Percentiles rank a stretch among this genome's conserved stretches.
phyloP scores from a whole-genome alignment of 805 yeast species.

The Monosporozyma aerobia region DNA sequence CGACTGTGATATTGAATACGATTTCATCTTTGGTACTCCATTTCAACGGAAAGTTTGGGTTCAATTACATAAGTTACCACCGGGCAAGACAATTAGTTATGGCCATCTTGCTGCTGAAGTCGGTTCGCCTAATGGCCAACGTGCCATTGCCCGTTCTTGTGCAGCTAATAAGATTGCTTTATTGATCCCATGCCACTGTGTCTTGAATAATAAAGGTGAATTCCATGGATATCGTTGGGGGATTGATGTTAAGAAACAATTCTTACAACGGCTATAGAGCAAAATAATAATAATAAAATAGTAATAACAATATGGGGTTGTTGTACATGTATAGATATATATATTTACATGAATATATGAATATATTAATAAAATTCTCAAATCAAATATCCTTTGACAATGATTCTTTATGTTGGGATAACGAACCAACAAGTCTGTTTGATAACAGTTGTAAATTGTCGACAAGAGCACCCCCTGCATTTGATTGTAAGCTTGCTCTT shows the following conservation, averaged over 20 bases:
- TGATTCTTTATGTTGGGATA: not conserved
- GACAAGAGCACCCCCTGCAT: not conserved
- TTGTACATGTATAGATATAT: not conserved
- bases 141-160: slow-evolving; percentile 37
- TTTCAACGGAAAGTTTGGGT: slow-evolving; percentile 35
- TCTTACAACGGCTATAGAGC: slow-evolving; percentile 9
- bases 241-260: slow-evolving; percentile 23
- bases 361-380: not conserved
- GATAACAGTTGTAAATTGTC: not conserved
- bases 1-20: slow-evolving; percentile 10
- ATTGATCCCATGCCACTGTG: slow-evolving; percentile 38
- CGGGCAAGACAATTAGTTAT: slow-evolving; percentile 30
- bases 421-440: not conserved
- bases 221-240: slow-evolving; percentile 37
- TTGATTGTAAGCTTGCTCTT: not conserved
- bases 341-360: not conserved
- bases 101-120: slow-evolving; percentile 27
- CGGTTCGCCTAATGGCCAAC: slow-evolving; percentile 23
- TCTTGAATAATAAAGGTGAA: slow-evolving; percentile 25
- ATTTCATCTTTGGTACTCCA: slow-evolving; percentile 32
- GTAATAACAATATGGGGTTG: no score
- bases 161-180: slow-evolving; percentile 34
- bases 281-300: no score
- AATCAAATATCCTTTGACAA: not conserved
- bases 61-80: slow-evolving; percentile 21